Evolutionary conservation across 2,329 filamentous ascomycete species (phyloP).

Genomic region (Clarireedia homoeocarpa): DNA sequence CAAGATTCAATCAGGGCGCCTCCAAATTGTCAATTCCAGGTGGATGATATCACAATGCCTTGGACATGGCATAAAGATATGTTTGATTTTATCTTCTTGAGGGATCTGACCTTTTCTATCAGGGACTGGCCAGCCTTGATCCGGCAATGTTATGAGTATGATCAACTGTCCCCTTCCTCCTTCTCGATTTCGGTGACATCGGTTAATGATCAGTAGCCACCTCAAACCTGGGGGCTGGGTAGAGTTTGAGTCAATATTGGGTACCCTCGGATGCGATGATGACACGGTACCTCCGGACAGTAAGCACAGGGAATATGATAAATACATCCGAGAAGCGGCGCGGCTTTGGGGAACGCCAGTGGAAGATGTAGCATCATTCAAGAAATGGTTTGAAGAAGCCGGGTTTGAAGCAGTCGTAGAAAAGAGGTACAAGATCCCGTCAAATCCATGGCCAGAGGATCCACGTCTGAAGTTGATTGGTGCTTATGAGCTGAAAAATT

Average conservation of each 20-base stretch:
- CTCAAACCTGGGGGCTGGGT: conserved; percentile 18
- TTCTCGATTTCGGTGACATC: not conserved
- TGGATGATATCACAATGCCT: conserved; percentile 28
- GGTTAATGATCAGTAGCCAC: conserved; percentile 15
- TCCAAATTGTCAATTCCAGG: conserved; percentile 25
- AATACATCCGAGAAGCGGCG: not conserved
- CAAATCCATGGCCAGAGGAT: conserved; percentile 23
- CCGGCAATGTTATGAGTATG: conserved; percentile 5
- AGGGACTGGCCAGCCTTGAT: not conserved
- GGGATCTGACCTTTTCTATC: not conserved
- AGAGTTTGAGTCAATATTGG: not conserved
- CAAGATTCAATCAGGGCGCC: conserved; percentile 12
- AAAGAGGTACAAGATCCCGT: conserved; percentile 22
- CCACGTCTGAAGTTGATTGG: conserved; percentile 20
- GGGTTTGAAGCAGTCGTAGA: conserved; percentile 23
- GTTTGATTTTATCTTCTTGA: conserved; percentile 1
- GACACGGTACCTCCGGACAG: conserved; percentile 12
- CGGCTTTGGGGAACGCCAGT: not conserved
- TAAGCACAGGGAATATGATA: conserved; percentile 10
- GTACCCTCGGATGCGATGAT: not conserved
- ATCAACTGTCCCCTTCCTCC: not conserved
- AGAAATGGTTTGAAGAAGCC: conserved; percentile 23
- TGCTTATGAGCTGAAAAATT: not conserved
- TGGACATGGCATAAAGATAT: conserved; percentile 21
- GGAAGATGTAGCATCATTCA: conserved; percentile 4